These are phyloP conservation scores for Prunus salicina DNA, from an alignment of 306 rosid genomes.

Conservation along the genomic window DNA sequence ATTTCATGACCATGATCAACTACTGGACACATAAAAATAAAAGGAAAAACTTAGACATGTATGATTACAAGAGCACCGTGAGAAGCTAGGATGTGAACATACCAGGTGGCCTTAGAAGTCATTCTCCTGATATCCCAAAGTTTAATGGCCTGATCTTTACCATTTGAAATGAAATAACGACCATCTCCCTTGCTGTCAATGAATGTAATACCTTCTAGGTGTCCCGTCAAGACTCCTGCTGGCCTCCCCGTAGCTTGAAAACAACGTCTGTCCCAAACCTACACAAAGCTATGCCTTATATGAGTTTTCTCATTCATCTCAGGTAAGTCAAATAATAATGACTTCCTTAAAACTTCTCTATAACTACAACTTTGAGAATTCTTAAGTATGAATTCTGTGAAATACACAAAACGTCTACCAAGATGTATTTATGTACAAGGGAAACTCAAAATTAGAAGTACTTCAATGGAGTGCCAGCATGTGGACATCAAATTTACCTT, in stretches of 20 bases:
- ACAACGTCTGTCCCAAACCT: constrained; percentile 99
- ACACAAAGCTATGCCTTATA: constrained; percentile 20
- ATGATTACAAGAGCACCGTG: background rate
- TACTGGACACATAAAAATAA: background rate
- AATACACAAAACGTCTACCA: background rate
- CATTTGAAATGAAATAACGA: constrained; percentile 84
- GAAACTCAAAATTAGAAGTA: background rate
- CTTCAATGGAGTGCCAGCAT: background rate
- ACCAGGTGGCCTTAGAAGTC: constrained; percentile 58
- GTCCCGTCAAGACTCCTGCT: constrained; percentile 83
- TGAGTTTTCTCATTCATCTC: background rate
- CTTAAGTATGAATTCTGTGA: background rate
- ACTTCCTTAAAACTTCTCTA: background rate
- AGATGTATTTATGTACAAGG: background rate
- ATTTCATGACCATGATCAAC: background rate
- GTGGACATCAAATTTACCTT: constrained; percentile 48
- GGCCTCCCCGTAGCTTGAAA: constrained; percentile 54
- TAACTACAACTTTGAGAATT: background rate
- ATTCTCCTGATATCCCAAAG: constrained; percentile 93
- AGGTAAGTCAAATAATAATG: background rate
- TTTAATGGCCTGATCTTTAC: constrained; percentile 92
- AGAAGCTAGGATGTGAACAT: constrained; percentile 19
- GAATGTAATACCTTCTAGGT: constrained; percentile 81
- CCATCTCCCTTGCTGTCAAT: constrained; percentile 91
- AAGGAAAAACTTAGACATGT: too few species aligned